Evolutionary conservation across 306 rosid genomes (phyloP), one percentile per base, ranked within the genome.

Genomic region (Malus sylvestris): DNA sequence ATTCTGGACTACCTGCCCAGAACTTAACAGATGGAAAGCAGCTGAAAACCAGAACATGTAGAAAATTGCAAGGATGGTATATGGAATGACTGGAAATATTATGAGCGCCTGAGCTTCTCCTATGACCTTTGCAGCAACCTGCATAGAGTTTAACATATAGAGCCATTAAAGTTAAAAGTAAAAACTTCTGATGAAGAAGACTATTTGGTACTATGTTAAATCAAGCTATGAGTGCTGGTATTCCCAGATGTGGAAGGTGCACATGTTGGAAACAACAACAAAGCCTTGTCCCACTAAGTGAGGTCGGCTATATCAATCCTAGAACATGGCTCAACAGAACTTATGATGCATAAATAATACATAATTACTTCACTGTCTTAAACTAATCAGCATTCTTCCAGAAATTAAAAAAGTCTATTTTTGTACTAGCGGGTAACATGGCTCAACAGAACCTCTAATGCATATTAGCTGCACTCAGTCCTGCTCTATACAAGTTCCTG

Each of bases 101-200:
- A 89, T 89, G 77, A 93, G 93, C 4, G 92, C 97, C 83, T 84
- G 97, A 79, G 90, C 97, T 87, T 93, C 98, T 81, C 98, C 93
- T 38, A 93, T 91, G 81, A 91, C 96, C 90, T 93, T 93, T 63
- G 98, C 98, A 32, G 97, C 93, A 73, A 93, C 98, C 98, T 93
- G 86, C 68, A 42, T 63, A 72, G 42, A 85, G 66, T 73, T 75
- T 23, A 67, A 52, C 10, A 19, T 18, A 38, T 71, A 61, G 8
- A 81, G 29, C 64, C 70, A 49, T 23, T 59, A 8, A 63, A 4
- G 58, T 38, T 38, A 71, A 58, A 58, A 72, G 38, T 16, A 40
- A 60, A 35, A 57, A 38, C 35, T 52, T 27, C 14, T 20, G 76
- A 64, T 70, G 46, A 29, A 38, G 33, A 72, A 51, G 35, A 32